These are phyloP conservation scores for Clonostachys sp. DNA, from an alignment of 2,329 filamentous ascomycete species.

Conservation along the genomic window DNA sequence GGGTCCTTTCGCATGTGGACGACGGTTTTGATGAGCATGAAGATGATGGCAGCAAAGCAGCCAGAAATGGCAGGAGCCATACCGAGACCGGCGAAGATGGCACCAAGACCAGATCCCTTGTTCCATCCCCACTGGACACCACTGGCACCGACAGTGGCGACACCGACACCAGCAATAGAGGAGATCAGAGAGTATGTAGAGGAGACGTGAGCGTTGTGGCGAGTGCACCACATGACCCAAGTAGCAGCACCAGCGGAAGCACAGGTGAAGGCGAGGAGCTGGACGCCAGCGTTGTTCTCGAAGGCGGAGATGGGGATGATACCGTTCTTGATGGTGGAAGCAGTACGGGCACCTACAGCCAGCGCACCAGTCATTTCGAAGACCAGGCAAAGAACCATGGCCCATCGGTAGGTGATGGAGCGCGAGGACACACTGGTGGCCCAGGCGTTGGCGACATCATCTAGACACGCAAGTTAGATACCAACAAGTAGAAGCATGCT, in stretches of 20 bases:
- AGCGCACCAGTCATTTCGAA: conserved; percentile 67
- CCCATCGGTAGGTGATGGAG: conserved; percentile 66
- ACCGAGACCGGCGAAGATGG: conserved; percentile 65
- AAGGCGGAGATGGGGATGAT: conserved; percentile 62
- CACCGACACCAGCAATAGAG: conserved; percentile 63
- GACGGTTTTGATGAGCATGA: conserved; percentile 66
- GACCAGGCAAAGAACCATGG: conserved; percentile 60
- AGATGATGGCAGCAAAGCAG: conserved; percentile 62
- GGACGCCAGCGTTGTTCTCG: conserved; percentile 55
- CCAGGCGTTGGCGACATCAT: conserved; percentile 84
- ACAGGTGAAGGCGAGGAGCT: conserved; percentile 64
- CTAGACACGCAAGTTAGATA: conserved; percentile 22
- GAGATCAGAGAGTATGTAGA: conserved; percentile 70
- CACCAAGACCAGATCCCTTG: conserved; percentile 61
- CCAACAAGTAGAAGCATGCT: not conserved
- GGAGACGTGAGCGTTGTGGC: conserved; percentile 67
- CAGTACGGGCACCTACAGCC: conserved; percentile 63
- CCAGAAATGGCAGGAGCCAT: conserved; percentile 68
- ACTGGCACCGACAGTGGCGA: conserved; percentile 58
- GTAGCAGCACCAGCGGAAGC: conserved; percentile 59
- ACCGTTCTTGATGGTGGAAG: conserved; percentile 76
- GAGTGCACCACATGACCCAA: conserved; percentile 80
- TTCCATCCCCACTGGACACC: conserved; percentile 69
- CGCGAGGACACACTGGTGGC: conserved; percentile 78
- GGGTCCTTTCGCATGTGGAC: conserved; percentile 71